Conservation (phyloP, 2,329 filamentous ascomycete genomes). For the Knufia fluminis region DNA sequence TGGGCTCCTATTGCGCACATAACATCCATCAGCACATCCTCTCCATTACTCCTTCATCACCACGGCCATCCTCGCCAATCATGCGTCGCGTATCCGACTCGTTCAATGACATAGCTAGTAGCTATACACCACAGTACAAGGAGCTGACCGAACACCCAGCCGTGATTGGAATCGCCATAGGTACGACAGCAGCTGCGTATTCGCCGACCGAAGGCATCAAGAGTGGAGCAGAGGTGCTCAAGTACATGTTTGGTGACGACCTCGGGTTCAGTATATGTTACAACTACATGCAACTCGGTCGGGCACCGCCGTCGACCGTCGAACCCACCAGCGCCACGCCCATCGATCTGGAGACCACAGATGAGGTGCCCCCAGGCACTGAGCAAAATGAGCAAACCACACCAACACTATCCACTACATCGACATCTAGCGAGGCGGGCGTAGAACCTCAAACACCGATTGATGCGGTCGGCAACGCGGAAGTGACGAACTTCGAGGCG, state of each 20-base stretch:
- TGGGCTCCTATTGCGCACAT: slow-evolving; percentile 55
- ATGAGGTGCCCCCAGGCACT: neutral
- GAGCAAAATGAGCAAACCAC: neutral
- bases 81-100: neutral
- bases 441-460: slow-evolving; percentile 2
- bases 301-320: slow-evolving; percentile 1
- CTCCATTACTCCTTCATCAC: slow-evolving; percentile 14
- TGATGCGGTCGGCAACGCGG: neutral
- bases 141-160: slow-evolving; percentile 48
- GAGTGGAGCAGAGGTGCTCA: slow-evolving; percentile 53
- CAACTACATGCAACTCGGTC: slow-evolving; percentile 8
- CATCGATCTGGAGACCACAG: neutral
- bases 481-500: slow-evolving; percentile 1
- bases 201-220: slow-evolving; percentile 48
- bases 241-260: slow-evolving; percentile 58
- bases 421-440: neutral
- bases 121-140: slow-evolving; percentile 38
- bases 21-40: slow-evolving; percentile 60
- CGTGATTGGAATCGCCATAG: slow-evolving; percentile 63
- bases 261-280: slow-evolving; percentile 51
- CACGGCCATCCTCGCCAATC: slow-evolving; percentile 8
- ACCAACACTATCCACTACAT: neutral
- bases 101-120: slow-evolving; percentile 25
- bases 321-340: neutral
- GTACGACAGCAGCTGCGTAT: slow-evolving; percentile 59